phyloP scores from a whole-genome alignment of 139 green algal genomes.

The Ulvella scutata region DNA sequence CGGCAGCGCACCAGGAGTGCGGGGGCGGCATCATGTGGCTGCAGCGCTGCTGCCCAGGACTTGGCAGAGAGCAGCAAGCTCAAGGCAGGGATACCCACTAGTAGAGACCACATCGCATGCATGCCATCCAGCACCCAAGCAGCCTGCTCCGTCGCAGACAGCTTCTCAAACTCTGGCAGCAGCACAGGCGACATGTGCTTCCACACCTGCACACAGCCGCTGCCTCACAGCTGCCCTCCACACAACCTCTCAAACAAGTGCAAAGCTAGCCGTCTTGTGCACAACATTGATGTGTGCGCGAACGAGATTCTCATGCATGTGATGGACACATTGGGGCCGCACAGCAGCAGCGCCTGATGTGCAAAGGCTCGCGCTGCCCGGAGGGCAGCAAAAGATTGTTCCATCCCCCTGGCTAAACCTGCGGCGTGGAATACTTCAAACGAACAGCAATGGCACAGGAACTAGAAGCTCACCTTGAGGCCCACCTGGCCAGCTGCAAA shows the following conservation, averaged over 20 bases:
- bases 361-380: not conserved
- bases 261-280: too few species aligned
- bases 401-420: not conserved
- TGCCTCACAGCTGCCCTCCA: too few species aligned
- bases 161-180: not conserved
- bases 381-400: not conserved
- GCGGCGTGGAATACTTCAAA: not conserved
- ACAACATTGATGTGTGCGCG: too few species aligned
- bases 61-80: not conserved
- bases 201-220: not conserved
- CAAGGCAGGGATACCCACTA: not conserved
- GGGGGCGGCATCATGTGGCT: not conserved
- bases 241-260: too few species aligned
- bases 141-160: not conserved
- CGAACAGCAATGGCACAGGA: not conserved
- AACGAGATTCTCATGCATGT: too few species aligned
- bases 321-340: too few species aligned
- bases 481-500: slow-evolving; percentile 14
- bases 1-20: not conserved
- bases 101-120: not conserved
- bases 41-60: not conserved
- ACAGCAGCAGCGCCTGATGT: too few species aligned
- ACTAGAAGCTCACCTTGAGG: not conserved
- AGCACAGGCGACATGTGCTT: not conserved
- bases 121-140: not conserved